These are phyloP conservation scores for Suillus subluteus DNA, from an alignment of 768 basidiomycete genomes.

Conservation along the genomic window DNA sequence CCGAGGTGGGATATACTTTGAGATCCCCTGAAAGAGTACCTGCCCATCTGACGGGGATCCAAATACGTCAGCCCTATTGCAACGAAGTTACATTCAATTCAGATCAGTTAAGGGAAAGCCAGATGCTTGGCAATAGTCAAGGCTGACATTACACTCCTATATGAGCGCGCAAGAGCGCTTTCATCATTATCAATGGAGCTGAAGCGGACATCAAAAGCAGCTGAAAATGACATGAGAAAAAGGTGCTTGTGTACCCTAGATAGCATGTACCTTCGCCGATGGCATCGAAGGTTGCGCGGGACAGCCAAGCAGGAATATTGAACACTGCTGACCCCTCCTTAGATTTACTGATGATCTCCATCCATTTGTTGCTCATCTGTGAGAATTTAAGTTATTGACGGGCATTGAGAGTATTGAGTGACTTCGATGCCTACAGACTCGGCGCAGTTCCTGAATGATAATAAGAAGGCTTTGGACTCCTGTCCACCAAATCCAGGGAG, in stretches of 20 bases:
- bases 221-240: constrained; percentile 20
- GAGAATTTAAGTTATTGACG: background rate
- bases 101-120: background rate
- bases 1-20: constrained; percentile 32
- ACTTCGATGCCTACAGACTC: constrained; percentile 22
- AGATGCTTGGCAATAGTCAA: background rate
- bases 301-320: constrained; percentile 34
- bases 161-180: constrained; percentile 9
- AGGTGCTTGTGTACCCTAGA: background rate
- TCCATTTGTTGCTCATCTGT: constrained; percentile 31
- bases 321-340: constrained; percentile 20
- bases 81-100: background rate
- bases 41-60: constrained; percentile 15
- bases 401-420: background rate
- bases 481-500: constrained; percentile 57
- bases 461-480: constrained; percentile 53
- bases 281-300: constrained; percentile 52
- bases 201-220: constrained; percentile 56
- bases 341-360: constrained; percentile 20
- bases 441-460: constrained; percentile 44
- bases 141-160: constrained; percentile 11
- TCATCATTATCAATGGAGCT: constrained; percentile 35
- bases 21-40: constrained; percentile 36
- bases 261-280: constrained; percentile 47
- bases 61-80: constrained; percentile 13